Evolutionary conservation across 169 alveolate species (phyloP).

Genomic region (Babesia bovis): DNA sequence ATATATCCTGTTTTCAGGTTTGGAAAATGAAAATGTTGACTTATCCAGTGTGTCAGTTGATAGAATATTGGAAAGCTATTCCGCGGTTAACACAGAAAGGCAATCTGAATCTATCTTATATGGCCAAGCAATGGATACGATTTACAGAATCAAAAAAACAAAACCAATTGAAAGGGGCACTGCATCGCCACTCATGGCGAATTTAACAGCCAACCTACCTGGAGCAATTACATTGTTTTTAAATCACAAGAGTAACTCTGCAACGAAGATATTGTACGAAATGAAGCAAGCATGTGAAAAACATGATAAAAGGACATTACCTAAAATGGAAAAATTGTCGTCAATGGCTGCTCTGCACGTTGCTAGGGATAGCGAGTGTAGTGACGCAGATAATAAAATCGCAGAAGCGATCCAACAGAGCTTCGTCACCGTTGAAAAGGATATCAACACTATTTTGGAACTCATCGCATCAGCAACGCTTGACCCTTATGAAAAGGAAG

Average conservation of each 20-base stretch:
- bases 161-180: background rate
- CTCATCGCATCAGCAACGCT: background rate
- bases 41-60: background rate
- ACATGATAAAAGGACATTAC: constrained; percentile 1
- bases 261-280: constrained; percentile 39
- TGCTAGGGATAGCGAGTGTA: constrained; percentile 9
- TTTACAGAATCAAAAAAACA: background rate
- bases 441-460: background rate
- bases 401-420: background rate
- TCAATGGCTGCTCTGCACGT: constrained; percentile 22
- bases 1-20: constrained; percentile 47
- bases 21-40: background rate
- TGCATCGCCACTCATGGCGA: constrained; percentile 28
- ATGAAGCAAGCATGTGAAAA: constrained; percentile 9
- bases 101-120: background rate
- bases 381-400: background rate
- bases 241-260: constrained; percentile 47
- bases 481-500: background rate
- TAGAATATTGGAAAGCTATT: constrained; percentile 5
- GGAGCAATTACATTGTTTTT: constrained; percentile 38
- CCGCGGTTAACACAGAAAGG: background rate
- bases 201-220: constrained; percentile 35
- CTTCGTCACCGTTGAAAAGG: background rate
- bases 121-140: constrained; percentile 6
- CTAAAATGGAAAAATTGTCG: constrained; percentile 38